A percentile compares a stretch with the other conserved stretches of the same genome.
Evolutionary conservation across 306 rosid species (phyloP).

Genomic region (Vicia faba): DNA sequence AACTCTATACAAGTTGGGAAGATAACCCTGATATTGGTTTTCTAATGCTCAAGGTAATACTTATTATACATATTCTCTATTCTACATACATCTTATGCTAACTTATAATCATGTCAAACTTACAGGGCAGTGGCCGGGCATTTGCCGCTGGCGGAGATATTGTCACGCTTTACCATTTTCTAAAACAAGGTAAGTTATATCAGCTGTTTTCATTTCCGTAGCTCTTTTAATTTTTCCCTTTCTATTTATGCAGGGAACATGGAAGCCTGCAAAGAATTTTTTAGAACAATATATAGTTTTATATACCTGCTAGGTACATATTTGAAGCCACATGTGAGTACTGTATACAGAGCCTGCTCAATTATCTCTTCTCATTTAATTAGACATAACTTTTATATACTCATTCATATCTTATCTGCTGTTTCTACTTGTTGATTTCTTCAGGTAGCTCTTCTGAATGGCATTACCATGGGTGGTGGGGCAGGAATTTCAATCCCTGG

Average conservation of each 20-base stretch:
- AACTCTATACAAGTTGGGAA: conserved; percentile 75
- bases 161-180: conserved; percentile 58
- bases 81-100: neutral
- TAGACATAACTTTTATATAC: conserved; percentile 7
- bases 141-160: conserved; percentile 93
- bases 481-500: conserved; percentile 93
- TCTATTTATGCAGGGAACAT: conserved; percentile 63
- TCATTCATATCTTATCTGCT: conserved; percentile 13
- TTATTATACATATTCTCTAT: neutral
- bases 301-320: conserved; percentile 81
- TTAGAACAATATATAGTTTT: conserved; percentile 60
- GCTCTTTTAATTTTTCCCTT: conserved; percentile 16
- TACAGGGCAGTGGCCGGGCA: conserved; percentile 86
- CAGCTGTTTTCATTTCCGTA: neutral
- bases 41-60: conserved; percentile 66
- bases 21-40: conserved; percentile 78
- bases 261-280: conserved; percentile 73
- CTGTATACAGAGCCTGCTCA: neutral
- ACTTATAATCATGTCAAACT: conserved; percentile 27
- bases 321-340: conserved; percentile 89
- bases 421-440: neutral
- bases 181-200: conserved; percentile 54
- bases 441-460: conserved; percentile 90
- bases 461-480: conserved; percentile 98
- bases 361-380: conserved; percentile 12